These are phyloP conservation scores for Penicillium turbatum DNA, from an alignment of 495 filamentous ascomycete species.

Conservation along the genomic window DNA sequence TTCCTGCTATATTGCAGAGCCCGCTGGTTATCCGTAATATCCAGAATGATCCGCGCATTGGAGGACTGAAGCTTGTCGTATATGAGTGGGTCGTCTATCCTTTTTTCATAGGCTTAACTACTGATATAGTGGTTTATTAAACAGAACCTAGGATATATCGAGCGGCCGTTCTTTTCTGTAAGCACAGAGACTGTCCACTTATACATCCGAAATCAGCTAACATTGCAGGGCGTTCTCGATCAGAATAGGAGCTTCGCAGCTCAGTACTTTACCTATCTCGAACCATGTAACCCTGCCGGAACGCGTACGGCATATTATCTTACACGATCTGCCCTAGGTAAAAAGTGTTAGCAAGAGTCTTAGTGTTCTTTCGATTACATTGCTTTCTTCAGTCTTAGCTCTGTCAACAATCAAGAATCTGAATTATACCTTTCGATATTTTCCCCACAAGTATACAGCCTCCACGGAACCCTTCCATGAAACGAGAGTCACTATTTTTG, in stretches of 20 bases:
- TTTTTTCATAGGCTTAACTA: background rate
- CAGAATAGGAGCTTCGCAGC: background rate
- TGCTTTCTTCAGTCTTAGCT: background rate
- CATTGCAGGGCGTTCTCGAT: slow-evolving; percentile 1
- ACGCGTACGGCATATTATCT: background rate
- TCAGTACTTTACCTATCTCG: background rate
- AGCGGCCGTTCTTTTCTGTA: background rate
- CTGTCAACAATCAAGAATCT: background rate
- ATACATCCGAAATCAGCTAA: slow-evolving; percentile 1
- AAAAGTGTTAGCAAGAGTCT: background rate
- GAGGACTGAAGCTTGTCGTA: slow-evolving; percentile 1
- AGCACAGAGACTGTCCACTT: background rate
- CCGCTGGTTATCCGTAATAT: background rate
- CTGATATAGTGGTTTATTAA: background rate
- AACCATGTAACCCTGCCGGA: background rate
- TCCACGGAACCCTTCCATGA: background rate
- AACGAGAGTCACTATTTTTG: background rate
- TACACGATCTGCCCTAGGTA: background rate
- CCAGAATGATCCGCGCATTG: background rate
- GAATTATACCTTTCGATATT: background rate
- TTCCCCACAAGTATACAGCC: background rate
- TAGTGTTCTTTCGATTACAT: background rate
- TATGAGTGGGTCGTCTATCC: background rate
- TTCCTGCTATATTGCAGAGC: background rate
- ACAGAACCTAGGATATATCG: background rate